Evolutionary conservation across 2,329 filamentous ascomycete genomes (phyloP).

Genomic region (Calonectria montana): DNA sequence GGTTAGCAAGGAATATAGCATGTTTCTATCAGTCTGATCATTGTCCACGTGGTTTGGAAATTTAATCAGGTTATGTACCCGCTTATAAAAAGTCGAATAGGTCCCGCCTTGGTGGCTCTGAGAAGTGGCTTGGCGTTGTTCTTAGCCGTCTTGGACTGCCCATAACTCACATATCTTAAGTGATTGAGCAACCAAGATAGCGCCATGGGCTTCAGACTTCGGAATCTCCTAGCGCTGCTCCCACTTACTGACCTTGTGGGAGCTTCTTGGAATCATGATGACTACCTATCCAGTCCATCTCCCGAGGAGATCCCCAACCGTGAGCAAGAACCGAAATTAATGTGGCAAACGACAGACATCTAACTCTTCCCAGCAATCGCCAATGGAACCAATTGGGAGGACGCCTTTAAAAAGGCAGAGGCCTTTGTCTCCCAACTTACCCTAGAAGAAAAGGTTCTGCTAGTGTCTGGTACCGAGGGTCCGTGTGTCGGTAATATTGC

Average conservation of each 20-base stretch:
- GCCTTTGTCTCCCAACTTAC: slow-evolving; percentile 31
- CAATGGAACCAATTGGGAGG: not conserved
- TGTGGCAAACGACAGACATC: not conserved
- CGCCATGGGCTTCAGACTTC: not conserved
- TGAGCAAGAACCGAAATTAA: not conserved
- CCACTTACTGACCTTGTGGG: not conserved
- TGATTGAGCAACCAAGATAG: not conserved
- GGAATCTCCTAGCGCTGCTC: not conserved
- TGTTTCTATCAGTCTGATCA: not conserved
- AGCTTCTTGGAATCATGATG: not conserved
- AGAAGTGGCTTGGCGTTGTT: not conserved
- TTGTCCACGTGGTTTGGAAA: not conserved
- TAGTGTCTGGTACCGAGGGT: slow-evolving; percentile 39
- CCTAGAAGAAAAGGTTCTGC: slow-evolving; percentile 31
- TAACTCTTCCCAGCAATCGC: not conserved
- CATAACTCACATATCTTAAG: not conserved
- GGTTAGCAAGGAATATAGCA: not conserved
- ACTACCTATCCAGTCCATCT: not conserved
- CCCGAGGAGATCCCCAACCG: not conserved
- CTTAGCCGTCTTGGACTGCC: not conserved
- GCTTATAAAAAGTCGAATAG: not conserved
- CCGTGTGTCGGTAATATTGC: slow-evolving; percentile 33
- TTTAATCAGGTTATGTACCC: not conserved
- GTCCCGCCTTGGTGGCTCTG: not conserved
- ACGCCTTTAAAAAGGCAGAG: not conserved